These are phyloP conservation scores for Trametes versicolor DNA, from an alignment of 1,284 basidiomycete genomes.

Conservation along the genomic window DNA sequence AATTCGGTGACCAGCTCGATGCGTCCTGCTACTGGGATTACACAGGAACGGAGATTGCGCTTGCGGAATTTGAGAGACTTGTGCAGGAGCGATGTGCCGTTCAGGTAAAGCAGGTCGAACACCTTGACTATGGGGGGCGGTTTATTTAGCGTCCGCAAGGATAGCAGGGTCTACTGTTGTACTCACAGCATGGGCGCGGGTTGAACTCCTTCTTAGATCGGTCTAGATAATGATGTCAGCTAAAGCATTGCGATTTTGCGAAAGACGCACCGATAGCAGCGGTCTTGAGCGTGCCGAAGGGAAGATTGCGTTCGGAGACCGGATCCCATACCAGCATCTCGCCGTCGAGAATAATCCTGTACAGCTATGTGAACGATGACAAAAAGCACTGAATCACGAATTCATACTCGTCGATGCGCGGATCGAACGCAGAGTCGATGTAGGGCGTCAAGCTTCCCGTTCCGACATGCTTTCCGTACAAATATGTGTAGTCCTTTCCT, in stretches of 20 bases:
- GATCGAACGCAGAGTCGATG: constrained; percentile 80
- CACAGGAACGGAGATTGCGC: constrained; percentile 69
- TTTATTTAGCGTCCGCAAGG: constrained; percentile 3
- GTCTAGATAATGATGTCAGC: constrained; percentile 53
- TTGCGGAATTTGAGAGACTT: constrained; percentile 74
- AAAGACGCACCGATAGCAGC: constrained; percentile 77
- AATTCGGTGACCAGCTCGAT: constrained; percentile 82
- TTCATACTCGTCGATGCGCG: constrained; percentile 81
- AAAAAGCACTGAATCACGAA: background rate
- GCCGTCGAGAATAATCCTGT: constrained; percentile 90
- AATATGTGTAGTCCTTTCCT: constrained; percentile 92
- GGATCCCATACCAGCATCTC: constrained; percentile 99
- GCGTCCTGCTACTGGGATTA: constrained; percentile 76
- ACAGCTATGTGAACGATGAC: constrained; percentile 19
- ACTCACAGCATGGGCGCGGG: constrained; percentile 89
- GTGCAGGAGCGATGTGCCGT: constrained; percentile 75
- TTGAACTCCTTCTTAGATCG: constrained; percentile 74
- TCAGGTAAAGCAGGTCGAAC: constrained; percentile 91
- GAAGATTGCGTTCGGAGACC: constrained; percentile 82
- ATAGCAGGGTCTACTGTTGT: background rate
- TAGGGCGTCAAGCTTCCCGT: constrained; percentile 88
- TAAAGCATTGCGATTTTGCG: background rate
- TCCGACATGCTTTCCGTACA: constrained; percentile 87
- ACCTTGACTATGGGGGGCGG: constrained; percentile 77
- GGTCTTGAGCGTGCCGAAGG: constrained; percentile 93